These are phyloP conservation scores for Amoebophrya sp. DNA, from an alignment of 169 alveolate species.

Conservation along the genomic window DNA sequence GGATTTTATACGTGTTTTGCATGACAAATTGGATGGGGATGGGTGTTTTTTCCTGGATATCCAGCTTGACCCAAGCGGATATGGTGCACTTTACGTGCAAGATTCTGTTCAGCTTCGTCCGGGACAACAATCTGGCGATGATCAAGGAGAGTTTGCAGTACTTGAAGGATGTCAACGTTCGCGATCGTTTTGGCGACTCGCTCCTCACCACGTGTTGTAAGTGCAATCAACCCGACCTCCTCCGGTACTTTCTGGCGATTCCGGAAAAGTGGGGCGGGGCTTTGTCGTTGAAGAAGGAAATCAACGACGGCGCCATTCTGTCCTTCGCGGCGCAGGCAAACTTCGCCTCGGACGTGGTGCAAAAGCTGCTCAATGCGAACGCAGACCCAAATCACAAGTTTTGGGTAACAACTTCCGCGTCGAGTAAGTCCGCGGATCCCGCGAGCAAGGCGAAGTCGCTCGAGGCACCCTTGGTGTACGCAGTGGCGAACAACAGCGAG, in stretches of 20 bases:
- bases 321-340: neutral
- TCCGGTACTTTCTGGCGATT: neutral
- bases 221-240: neutral
- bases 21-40: too few relatives aligned
- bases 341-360: neutral
- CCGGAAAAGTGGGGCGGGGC: neutral
- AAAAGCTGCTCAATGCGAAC: neutral
- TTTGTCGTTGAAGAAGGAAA: neutral
- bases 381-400: neutral
- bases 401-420: neutral
- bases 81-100: neutral
- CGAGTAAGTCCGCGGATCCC: neutral
- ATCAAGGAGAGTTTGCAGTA: neutral
- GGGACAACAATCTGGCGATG: neutral
- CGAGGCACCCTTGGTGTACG: neutral
- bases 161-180: neutral
- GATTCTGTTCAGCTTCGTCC: neutral
- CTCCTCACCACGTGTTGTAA: neutral
- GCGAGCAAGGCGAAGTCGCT: neutral
- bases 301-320: neutral
- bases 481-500: constrained; percentile 5
- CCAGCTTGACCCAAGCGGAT: neutral
- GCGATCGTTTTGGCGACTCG: neutral
- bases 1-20: too few relatives aligned
- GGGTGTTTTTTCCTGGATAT: too few relatives aligned